A percentile compares a stretch with the other conserved stretches of the same genome.
Evolutionary conservation across 495 filamentous ascomycete genomes (phyloP).

Genomic region (Penicillium desertorum): DNA sequence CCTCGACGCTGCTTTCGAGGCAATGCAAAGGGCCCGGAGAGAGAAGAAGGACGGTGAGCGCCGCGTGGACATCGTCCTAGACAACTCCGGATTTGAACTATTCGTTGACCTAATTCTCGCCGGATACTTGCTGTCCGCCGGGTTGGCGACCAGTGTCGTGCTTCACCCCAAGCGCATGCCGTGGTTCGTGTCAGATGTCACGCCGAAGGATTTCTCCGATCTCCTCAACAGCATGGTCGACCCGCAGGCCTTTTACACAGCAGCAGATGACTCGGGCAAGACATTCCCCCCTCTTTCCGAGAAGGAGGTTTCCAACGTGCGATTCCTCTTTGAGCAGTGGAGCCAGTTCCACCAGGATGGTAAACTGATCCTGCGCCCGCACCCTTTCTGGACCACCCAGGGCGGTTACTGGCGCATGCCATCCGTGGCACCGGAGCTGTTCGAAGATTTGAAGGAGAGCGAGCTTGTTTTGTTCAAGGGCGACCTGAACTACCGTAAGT

Average conservation of each 20-base stretch:
- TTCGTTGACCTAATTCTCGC: constrained; percentile 91
- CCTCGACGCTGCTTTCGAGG: constrained; percentile 66
- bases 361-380: constrained; percentile 73
- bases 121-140: constrained; percentile 79
- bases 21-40: constrained; percentile 60
- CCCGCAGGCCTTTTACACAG: constrained; percentile 74
- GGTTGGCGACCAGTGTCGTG: constrained; percentile 81
- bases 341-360: constrained; percentile 75
- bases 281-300: constrained; percentile 60
- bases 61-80: constrained; percentile 86
- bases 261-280: constrained; percentile 63
- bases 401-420: constrained; percentile 88
- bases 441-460: constrained; percentile 74
- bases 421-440: constrained; percentile 59
- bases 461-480: constrained; percentile 97
- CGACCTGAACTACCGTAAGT: constrained; percentile 91
- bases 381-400: constrained; percentile 84
- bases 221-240: constrained; percentile 74
- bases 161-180: constrained; percentile 91
- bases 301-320: constrained; percentile 63
- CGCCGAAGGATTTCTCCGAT: constrained; percentile 78
- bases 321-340: constrained; percentile 81
- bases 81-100: constrained; percentile 96
- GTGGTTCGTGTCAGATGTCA: constrained; percentile 96
- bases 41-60: constrained; percentile 56